Conservation (phyloP, 1,284 basidiomycete genomes). For the Irpex lacteus region DNA sequence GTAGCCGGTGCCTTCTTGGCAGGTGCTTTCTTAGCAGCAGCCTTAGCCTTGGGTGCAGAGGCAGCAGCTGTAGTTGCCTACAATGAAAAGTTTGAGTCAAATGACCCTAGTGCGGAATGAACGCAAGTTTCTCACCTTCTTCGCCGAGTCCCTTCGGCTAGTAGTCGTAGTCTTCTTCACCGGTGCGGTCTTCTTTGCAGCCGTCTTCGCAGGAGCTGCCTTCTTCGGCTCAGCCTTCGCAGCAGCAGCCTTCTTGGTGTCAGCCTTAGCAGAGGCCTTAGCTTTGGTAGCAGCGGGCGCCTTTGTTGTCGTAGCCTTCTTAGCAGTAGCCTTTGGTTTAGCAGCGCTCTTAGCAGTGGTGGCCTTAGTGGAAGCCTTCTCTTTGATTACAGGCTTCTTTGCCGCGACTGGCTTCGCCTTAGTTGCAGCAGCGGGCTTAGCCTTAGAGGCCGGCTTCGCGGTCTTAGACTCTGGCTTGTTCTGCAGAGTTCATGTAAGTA, state of each 20-base stretch:
- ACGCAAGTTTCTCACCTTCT: conserved; percentile 44
- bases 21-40: conserved; percentile 38
- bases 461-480: conserved; percentile 52
- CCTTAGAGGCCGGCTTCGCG: conserved; percentile 29
- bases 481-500: conserved; percentile 30
- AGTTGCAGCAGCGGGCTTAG: conserved; percentile 19
- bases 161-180: conserved; percentile 46
- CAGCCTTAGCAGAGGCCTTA: conserved; percentile 24
- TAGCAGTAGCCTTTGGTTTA: conserved; percentile 18
- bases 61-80: conserved; percentile 50
- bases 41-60: conserved; percentile 33
- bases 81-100: neutral
- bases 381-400: conserved; percentile 15
- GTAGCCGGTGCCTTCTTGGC: conserved; percentile 10
- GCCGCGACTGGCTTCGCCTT: conserved; percentile 20
- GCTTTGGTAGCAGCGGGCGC: conserved; percentile 12
- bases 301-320: conserved; percentile 20
- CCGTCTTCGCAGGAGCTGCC: conserved; percentile 31
- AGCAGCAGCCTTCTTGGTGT: conserved; percentile 26
- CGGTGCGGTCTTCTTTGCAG: conserved; percentile 31
- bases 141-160: conserved; percentile 48
- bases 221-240: conserved; percentile 26
- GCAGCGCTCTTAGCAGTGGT: conserved; percentile 22
- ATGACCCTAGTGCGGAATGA: neutral
- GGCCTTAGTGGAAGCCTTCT: conserved; percentile 24